These are phyloP conservation scores for Petasospora rhodanensis DNA, from an alignment of 1,139 yeast species.

Conservation along the genomic window DNA sequence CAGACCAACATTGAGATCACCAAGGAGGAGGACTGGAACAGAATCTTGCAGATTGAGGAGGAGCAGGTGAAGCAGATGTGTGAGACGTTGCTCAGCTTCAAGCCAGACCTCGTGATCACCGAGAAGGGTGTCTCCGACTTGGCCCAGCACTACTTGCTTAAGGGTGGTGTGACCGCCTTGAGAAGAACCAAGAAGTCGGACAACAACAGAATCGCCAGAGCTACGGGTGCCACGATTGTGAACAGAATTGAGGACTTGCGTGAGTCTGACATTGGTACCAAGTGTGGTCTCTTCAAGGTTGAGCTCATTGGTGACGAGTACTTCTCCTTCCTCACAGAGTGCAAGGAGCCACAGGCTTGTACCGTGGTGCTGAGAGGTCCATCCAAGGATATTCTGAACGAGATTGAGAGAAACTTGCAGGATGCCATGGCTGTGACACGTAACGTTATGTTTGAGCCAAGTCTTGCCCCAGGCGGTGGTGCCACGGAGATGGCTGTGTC, in stretches of 20 bases:
- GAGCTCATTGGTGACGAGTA: slow-evolving; percentile 97
- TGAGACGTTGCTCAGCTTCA: slow-evolving; percentile 76
- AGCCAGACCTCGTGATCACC: slow-evolving; percentile 92
- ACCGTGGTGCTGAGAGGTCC: slow-evolving; percentile 93
- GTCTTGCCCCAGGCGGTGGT: slow-evolving; percentile 97
- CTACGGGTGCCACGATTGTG: slow-evolving; percentile 96
- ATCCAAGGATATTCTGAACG: slow-evolving; percentile 92
- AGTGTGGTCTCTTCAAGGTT: slow-evolving; percentile 87
- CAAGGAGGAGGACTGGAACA: slow-evolving; percentile 94
- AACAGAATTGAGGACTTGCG: slow-evolving; percentile 92
- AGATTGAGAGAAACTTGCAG: slow-evolving; percentile 93
- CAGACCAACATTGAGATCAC: slow-evolving; percentile 97
- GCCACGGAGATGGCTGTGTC: slow-evolving; percentile 99
- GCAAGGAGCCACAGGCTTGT: slow-evolving; percentile 88
- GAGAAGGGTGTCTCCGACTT: slow-evolving; percentile 98
- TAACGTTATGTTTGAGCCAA: slow-evolving; percentile 92
- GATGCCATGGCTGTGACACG: slow-evolving; percentile 99
- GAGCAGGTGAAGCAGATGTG: slow-evolving; percentile 90
- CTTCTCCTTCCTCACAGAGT: slow-evolving; percentile 78
- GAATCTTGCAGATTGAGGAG: slow-evolving; percentile 94
- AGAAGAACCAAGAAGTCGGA: slow-evolving; percentile 96
- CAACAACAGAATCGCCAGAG: slow-evolving; percentile 94
- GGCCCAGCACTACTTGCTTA: slow-evolving; percentile 93
- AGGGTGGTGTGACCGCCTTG: slow-evolving; percentile 89
- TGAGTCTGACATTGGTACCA: slow-evolving; percentile 83